A percentile compares a stretch with the other conserved stretches of the same genome.
Evolutionary conservation across 768 basidiomycete species (phyloP).

Genomic region (Boletus vermiculosoides): DNA sequence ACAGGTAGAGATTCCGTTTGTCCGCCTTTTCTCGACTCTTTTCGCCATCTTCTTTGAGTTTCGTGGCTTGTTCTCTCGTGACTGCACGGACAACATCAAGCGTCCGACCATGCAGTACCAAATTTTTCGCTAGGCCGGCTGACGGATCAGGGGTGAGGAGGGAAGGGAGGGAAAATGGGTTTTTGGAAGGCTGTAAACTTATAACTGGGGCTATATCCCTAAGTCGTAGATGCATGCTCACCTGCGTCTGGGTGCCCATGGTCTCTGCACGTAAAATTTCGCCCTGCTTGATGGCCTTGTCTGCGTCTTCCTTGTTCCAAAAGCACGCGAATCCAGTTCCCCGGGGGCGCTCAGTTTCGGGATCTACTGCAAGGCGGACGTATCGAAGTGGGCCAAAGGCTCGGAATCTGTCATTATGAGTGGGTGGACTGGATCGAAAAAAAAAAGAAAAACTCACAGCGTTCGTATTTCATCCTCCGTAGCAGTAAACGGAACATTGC

Average conservation of each 20-base stretch:
- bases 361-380: slow-evolving; percentile 86
- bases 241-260: slow-evolving; percentile 40
- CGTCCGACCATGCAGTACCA: slow-evolving; percentile 91
- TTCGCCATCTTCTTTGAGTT: slow-evolving; percentile 87
- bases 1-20: slow-evolving; percentile 92
- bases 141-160: slow-evolving; percentile 94
- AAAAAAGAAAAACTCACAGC: slow-evolving; percentile 51
- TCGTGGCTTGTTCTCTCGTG: slow-evolving; percentile 82
- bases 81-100: slow-evolving; percentile 90
- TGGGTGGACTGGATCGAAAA: not conserved
- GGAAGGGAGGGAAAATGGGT: slow-evolving; percentile 85
- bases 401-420: slow-evolving; percentile 57
- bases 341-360: slow-evolving; percentile 77
- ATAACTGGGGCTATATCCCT: not conserved
- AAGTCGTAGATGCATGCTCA: slow-evolving; percentile 24
- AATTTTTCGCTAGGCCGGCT: slow-evolving; percentile 70
- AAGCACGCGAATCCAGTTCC: slow-evolving; percentile 98
- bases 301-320: slow-evolving; percentile 90
- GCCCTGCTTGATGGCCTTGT: slow-evolving; percentile 80
- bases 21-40: slow-evolving; percentile 85
- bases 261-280: slow-evolving; percentile 68
- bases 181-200: slow-evolving; percentile 55
- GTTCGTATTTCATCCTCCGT: slow-evolving; percentile 90
- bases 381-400: slow-evolving; percentile 91
- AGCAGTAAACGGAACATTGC: slow-evolving; percentile 89